Percentiles rank a stretch among this genome's conserved stretches.
phyloP scores from a whole-genome alignment of 2,329 filamentous ascomycete genomes.

The Sarocladium strictum region DNA sequence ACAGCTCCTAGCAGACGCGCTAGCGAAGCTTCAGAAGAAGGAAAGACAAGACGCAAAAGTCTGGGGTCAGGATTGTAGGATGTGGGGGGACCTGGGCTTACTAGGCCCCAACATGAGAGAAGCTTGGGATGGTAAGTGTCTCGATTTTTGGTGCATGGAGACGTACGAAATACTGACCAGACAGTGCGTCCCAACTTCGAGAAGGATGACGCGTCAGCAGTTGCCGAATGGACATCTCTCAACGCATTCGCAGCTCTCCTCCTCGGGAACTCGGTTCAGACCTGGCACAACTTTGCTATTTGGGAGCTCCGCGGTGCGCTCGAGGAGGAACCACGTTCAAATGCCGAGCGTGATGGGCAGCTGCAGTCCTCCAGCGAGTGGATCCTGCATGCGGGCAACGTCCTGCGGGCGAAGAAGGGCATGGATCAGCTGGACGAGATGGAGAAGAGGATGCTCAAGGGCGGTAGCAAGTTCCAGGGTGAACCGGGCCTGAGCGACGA shows the following conservation, averaged over 20 bases:
- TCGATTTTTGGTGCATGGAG: neutral
- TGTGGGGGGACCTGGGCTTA: conserved; percentile 26
- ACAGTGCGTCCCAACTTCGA: conserved; percentile 20
- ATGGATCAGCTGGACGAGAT: conserved; percentile 15
- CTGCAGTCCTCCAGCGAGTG: conserved; percentile 22
- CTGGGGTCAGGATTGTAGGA: conserved; percentile 19
- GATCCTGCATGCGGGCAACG: conserved; percentile 23
- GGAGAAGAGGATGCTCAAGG: conserved; percentile 15
- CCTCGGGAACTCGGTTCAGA: conserved; percentile 17
- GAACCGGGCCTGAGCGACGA: conserved; percentile 18
- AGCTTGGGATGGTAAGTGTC: conserved; percentile 23
- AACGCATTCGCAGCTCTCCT: conserved; percentile 28
- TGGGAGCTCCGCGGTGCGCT: conserved; percentile 25
- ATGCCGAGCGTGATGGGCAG: conserved; percentile 15
- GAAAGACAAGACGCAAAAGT: conserved; percentile 19
- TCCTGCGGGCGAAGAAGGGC: conserved; percentile 16
- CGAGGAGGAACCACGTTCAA: conserved; percentile 16
- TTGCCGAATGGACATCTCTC: conserved; percentile 23
- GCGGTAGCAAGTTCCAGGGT: conserved; percentile 17
- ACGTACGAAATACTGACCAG: neutral
- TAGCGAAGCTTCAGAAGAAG: conserved; percentile 18
- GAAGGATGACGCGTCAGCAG: conserved; percentile 15
- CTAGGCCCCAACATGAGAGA: conserved; percentile 24
- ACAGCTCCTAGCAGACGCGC: conserved; percentile 17
- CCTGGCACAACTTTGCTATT: conserved; percentile 22